These are phyloP conservation scores for Blastocystis sp. DNA, from an alignment of 352 stramenopile genomes.

Conservation along the genomic window DNA sequence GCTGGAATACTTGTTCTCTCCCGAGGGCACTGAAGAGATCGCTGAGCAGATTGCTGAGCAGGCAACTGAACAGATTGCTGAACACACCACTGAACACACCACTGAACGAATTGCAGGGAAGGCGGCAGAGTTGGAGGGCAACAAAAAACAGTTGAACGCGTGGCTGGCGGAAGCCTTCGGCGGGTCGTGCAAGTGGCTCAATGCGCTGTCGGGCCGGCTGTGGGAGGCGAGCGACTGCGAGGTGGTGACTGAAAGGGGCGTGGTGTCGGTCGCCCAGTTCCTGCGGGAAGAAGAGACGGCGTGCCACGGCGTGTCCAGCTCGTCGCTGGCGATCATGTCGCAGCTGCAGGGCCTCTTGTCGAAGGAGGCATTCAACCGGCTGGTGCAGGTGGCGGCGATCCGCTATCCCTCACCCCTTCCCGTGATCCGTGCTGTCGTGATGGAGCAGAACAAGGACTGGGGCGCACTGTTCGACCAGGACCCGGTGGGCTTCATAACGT, in stretches of 20 bases:
- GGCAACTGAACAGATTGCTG: not conserved
- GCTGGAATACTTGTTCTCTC: not conserved
- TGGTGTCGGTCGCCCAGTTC: conserved; percentile 23
- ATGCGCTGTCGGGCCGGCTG: not conserved
- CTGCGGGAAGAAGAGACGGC: not conserved
- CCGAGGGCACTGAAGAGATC: not conserved
- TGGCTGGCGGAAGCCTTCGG: not conserved
- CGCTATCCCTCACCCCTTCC: conserved; percentile 30
- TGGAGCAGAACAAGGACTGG: conserved; percentile 15
- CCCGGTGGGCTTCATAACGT: not conserved
- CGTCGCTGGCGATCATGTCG: not conserved
- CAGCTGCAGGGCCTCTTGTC: not conserved
- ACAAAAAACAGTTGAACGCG: not conserved
- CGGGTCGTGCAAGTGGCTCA: not conserved
- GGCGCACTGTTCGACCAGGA: conserved; percentile 24
- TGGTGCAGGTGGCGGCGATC: not conserved
- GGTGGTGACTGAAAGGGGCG: not conserved
- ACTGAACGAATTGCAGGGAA: not conserved
- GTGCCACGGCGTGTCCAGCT: not conserved
- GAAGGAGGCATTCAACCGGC: not conserved
- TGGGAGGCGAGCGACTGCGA: not conserved
- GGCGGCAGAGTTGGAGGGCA: not conserved
- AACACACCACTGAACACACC: not conserved
- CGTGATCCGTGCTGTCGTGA: conserved; percentile 1
- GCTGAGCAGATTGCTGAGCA: not conserved